Conservation (phyloP, 1,284 basidiomycete genomes). For the Cutaneotrichosporon daszewskae region DNA sequence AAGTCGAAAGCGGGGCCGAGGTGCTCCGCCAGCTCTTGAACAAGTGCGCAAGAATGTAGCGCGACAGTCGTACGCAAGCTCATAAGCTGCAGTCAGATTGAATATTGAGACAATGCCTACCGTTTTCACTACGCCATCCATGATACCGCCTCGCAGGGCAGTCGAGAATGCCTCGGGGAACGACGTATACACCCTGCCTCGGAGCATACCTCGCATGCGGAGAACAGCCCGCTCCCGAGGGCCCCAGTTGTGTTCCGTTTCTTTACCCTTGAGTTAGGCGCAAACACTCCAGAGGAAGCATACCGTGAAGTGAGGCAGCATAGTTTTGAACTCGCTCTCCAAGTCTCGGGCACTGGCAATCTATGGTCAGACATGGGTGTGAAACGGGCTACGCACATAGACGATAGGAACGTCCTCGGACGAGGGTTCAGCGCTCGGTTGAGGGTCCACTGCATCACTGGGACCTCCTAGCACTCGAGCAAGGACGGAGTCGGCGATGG, state of each 20-base stretch:
- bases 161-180: conserved; percentile 68
- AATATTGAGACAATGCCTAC: conserved; percentile 51
- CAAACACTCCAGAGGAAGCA: conserved; percentile 19
- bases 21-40: conserved; percentile 65
- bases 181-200: conserved; percentile 68
- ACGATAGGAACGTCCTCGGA: conserved; percentile 58
- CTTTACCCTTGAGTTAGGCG: conserved; percentile 64
- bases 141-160: conserved; percentile 67
- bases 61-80: conserved; percentile 91
- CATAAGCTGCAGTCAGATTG: conserved; percentile 55
- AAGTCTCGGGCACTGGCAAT: conserved; percentile 79
- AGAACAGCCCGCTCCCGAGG: conserved; percentile 71
- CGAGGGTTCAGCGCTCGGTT: background rate
- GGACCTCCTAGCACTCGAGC: conserved; percentile 41
- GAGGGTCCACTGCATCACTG: background rate
- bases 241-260: conserved; percentile 96
- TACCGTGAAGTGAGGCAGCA: conserved; percentile 76
- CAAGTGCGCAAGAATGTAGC: conserved; percentile 69
- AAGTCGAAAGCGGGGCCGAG: conserved; percentile 70
- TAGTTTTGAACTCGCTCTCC: conserved; percentile 71
- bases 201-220: conserved; percentile 85
- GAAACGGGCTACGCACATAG: conserved; percentile 59
- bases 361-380: conserved; percentile 49
- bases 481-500: conserved; percentile 56
- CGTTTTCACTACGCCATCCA: conserved; percentile 79